Base-by-base conservation (phyloP, 495 filamentous ascomycete species). In the Podospora comata region DNA sequence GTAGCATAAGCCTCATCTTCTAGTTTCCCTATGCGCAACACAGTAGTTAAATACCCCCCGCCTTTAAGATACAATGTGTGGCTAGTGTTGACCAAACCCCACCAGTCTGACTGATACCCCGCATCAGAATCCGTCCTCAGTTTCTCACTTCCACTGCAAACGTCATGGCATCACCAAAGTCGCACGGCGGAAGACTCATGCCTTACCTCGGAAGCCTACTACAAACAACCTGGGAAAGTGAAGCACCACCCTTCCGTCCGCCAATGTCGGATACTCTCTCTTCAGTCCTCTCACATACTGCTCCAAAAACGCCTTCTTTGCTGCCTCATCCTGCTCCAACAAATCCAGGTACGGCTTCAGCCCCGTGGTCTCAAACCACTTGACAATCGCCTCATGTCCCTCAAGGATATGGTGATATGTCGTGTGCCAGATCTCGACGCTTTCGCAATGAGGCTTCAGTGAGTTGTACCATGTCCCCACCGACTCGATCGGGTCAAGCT, bases 321-420 rank as follows among this genome's bases (percentile, higher is more conserved):
- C 61, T 0, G 28, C 56, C 18, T n/a, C 4, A 18, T 59, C 58
- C 28, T 67, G 62, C 0, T 65, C 61, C 56, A 70, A 20, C 23
- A 19, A 26, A 13, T 71, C 62, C 64, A 87, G 26, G 67, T 79
- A 87, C 3, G 85, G 85, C 69, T 77, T 71, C 67, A 88, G 70
- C 11, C 85, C 86, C 4, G 83, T 86, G 6, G 83, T 82, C 72
- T 82, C 82, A 0, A 87, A 84, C 86, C 86, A 88, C 71, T 86
- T 84, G 20, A 87, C 80, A 60, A 88, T 80, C 26, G 76, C 82
- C 54, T 72, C 67, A 54, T 82, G 83, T 13, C 71, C 77, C 5
- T 74, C 77, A 34, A 88, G 74, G 6, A 81, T 72, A 68, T 88
- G 85, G 28, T 82, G 77, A 67, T 88, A 88, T 39, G 76, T 70